A percentile compares a stretch with the other conserved stretches of the same genome.
These are phyloP conservation scores for Tieghemiomyces parasiticus DNA, from an alignment of 192 early-diverging fungal species.

Conservation along the genomic window DNA sequence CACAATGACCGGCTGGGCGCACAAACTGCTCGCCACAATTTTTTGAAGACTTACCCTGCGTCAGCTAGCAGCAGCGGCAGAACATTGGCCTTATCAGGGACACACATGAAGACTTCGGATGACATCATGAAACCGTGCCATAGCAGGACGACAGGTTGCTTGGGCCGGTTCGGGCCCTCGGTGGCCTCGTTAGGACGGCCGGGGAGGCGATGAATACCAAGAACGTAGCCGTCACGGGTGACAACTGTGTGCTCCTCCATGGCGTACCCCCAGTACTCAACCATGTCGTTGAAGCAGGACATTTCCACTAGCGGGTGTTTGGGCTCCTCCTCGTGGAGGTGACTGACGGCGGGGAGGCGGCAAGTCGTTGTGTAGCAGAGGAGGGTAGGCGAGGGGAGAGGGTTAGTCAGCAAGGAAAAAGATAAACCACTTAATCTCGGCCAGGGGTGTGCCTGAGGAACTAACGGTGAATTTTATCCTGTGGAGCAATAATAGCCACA, in stretches of 20 bases:
- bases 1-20: too few relatives aligned
- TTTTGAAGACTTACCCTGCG: conserved; percentile 32
- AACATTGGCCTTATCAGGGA: conserved; percentile 53
- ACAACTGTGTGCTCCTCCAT: conserved; percentile 71
- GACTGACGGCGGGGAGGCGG: too few relatives aligned
- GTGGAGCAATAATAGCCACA: too few relatives aligned
- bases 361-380: too few relatives aligned
- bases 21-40: too few relatives aligned
- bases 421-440: too few relatives aligned
- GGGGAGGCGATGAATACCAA: conserved; percentile 72
- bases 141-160: conserved; percentile 76
- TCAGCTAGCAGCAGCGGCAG: conserved; percentile 76
- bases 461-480: too few relatives aligned
- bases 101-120: conserved; percentile 85
- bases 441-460: too few relatives aligned
- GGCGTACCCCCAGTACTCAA: conserved; percentile 56
- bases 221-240: conserved; percentile 72
- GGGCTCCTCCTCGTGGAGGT: too few relatives aligned
- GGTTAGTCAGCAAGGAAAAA: too few relatives aligned
- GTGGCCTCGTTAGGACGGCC: conserved; percentile 12
- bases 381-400: too few relatives aligned
- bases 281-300: conserved; percentile 23
- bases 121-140: conserved; percentile 94
- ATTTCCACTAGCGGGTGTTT: too few relatives aligned
- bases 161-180: background rate